Base-by-base conservation (phyloP, 257 asterid genomes). In the Scutellaria barbata region DNA sequence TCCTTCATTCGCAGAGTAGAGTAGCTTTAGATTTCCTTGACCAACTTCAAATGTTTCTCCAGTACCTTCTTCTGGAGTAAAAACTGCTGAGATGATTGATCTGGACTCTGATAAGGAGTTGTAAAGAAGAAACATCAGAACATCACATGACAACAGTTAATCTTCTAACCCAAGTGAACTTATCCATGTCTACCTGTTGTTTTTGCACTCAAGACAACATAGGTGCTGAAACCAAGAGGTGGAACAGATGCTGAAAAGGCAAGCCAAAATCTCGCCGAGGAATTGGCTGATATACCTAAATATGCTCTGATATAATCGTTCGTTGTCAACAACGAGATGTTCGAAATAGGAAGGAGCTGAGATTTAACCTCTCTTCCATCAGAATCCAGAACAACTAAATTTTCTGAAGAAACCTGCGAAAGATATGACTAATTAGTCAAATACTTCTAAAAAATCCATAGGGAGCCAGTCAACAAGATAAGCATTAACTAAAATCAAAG, bases 181-280 rank as follows among this genome's bases (percentile, higher is more conserved):
- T 40, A 48, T 71, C 46, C 72, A 62, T 62, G 51, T 50, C 75
- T 76, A 89, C 96, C 92, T 73, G 75, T 64, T 6, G 56, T 33
- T 76, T 83, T 77, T 68, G 89, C 81, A 58, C 51, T 70, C 1
- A 82, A 78, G 85, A 90, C 81, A 35, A 64, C 51, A 53, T 87
- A 90, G 45, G 96, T 86, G 87, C 84, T 86, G 85, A 90, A 90
- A 81, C 96, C 96, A 77, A 90, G 89, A 30, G 95, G 96, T 8
- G 95, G 96, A 17, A 86, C 84, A 60, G 85, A 74, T 41, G 81
- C 89, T 25, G 89, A 75, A 79, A 90, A 87, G 48, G 89, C 95
- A 75, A 90, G 89, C 92, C 89, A 86, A 81, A 76, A 76, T 63
- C 70, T 82, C 1, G 80, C 80, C 17, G 72, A 75, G 85, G 81